phyloP scores from a whole-genome alignment of 2,329 filamentous ascomycete species.

The Colletotrichum lupini region DNA sequence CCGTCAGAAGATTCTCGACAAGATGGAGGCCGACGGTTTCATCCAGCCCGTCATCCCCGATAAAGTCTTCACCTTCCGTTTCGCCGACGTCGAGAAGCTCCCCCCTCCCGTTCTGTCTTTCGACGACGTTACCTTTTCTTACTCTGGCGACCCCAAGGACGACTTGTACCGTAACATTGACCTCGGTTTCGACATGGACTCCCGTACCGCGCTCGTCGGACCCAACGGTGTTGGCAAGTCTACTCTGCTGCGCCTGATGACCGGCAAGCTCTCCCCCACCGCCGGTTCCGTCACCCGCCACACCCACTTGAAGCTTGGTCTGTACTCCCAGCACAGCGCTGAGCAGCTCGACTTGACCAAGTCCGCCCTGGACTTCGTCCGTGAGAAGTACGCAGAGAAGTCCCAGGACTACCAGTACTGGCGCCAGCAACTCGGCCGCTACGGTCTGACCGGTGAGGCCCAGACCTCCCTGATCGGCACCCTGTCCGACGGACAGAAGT shows the following conservation, averaged over 20 bases:
- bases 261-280: constrained; percentile 90
- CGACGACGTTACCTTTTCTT: constrained; percentile 97
- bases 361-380: constrained; percentile 96
- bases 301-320: constrained; percentile 97
- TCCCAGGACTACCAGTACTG: constrained; percentile 99
- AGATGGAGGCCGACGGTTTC: constrained; percentile 99
- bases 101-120: constrained; percentile 96
- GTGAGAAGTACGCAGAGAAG: constrained; percentile 90
- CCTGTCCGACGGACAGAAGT: constrained; percentile 96
- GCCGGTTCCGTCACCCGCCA: constrained; percentile 86
- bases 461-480: constrained; percentile 99
- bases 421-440: constrained; percentile 95
- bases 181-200: constrained; percentile 99
- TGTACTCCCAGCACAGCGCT: constrained; percentile 98
- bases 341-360: constrained; percentile 99
- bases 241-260: constrained; percentile 95
- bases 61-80: constrained; percentile 95
- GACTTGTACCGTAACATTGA: constrained; percentile 97
- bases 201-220: constrained; percentile 93
- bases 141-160: constrained; percentile 89
- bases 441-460: constrained; percentile 90
- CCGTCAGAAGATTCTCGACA: constrained; percentile 99
- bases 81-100: constrained; percentile 99
- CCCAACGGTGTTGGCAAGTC: constrained; percentile 99
- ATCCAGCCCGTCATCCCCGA: constrained; percentile 91